Conservation (phyloP, 495 filamentous ascomycete genomes). For the Neurospora sp. region DNA sequence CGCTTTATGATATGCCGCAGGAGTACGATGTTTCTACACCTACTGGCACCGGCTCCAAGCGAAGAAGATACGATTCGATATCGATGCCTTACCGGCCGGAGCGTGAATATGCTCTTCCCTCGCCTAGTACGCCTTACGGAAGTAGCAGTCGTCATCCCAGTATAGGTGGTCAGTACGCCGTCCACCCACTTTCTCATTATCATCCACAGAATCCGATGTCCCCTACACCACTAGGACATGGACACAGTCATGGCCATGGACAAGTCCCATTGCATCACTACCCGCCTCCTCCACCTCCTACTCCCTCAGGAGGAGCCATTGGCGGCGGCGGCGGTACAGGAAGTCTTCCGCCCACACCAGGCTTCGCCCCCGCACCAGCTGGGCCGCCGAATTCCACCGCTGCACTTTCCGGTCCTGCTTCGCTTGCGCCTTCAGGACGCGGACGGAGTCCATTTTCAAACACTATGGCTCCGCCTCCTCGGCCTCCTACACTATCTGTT, state of each 20-base stretch:
- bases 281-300: not conserved
- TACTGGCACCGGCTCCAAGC: not conserved
- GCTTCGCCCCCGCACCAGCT: not conserved
- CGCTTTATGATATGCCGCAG: not conserved
- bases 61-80: not conserved
- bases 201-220: not conserved
- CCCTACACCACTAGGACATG: not conserved
- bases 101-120: not conserved
- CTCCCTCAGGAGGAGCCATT: not conserved
- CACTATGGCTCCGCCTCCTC: not conserved
- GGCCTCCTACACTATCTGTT: not conserved
- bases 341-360: not conserved
- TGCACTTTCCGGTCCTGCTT: not conserved
- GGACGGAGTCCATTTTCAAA: not conserved
- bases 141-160: not conserved
- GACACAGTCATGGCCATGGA: not conserved
- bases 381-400: not conserved
- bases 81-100: not conserved
- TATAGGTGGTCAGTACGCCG: not conserved
- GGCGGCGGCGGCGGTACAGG: not conserved
- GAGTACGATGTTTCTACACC: not conserved
- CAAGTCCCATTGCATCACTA: not conserved
- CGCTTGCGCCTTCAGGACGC: not conserved
- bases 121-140: not conserved
- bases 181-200: not conserved